Percentiles rank a stretch among this genome's conserved stretches.
phyloP scores from a whole-genome alignment of 208 protist species.

The Leishmania tarentolae region DNA sequence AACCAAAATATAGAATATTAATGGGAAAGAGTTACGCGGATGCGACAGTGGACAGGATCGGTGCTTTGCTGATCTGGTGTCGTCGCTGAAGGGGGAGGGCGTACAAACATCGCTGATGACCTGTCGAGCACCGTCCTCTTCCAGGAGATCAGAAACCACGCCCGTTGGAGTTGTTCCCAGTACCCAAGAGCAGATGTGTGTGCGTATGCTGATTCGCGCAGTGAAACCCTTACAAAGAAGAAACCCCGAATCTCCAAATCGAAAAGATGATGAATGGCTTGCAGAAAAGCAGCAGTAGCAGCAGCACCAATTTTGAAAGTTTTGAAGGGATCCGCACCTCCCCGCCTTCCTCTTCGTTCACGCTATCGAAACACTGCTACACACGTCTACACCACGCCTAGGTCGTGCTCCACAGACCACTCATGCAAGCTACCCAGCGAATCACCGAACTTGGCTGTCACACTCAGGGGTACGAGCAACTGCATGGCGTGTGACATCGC shows the following conservation, averaged over 20 bases:
- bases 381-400: constrained; percentile 45
- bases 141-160: neutral
- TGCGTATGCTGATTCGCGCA: neutral
- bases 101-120: neutral
- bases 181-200: no score
- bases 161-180: neutral
- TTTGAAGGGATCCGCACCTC: neutral
- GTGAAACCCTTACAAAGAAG: neutral
- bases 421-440: constrained; percentile 71
- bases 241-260: neutral
- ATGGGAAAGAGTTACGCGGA: neutral
- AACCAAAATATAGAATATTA: no score
- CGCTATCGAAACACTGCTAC: neutral
- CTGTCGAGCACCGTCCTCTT: neutral
- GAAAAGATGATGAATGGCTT: neutral
- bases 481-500: constrained; percentile 61
- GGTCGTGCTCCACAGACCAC: constrained; percentile 80
- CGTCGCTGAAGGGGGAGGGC: neutral
- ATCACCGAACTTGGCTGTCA: constrained; percentile 68
- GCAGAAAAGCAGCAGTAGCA: constrained; percentile 1
- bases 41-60: no score
- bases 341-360: neutral
- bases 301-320: neutral
- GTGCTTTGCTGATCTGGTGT: neutral
- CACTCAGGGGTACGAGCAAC: constrained; percentile 65